These are phyloP conservation scores for Sherardia arvensis DNA, from an alignment of 257 asterid species.

Conservation along the genomic window DNA sequence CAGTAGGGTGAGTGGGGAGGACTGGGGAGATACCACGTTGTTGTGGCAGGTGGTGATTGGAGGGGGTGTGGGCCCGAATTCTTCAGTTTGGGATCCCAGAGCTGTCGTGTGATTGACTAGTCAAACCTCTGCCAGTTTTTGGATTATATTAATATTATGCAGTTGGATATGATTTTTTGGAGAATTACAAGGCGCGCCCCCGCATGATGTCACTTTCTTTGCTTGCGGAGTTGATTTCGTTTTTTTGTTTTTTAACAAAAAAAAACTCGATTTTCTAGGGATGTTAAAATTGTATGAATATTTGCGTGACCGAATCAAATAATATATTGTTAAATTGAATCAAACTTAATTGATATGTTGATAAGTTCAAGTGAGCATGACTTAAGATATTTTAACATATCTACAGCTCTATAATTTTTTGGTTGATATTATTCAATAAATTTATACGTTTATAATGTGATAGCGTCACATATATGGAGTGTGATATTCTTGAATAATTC, in stretches of 20 bases:
- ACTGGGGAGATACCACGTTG: conserved; percentile 4
- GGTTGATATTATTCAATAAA: too few species aligned
- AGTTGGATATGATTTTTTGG: not conserved
- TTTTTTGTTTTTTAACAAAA: too few species aligned
- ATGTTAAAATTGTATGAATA: too few species aligned
- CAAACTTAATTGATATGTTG: too few species aligned
- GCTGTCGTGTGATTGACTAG: conserved; percentile 5
- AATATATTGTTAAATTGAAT: too few species aligned
- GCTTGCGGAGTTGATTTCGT: not conserved
- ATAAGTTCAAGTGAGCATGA: too few species aligned
- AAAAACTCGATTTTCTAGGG: not conserved
- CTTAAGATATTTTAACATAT: too few species aligned
- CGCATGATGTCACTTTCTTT: not conserved
- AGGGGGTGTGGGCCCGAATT: not conserved
- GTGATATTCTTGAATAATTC: too few species aligned
- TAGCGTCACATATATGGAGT: too few species aligned
- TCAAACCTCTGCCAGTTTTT: conserved; percentile 10
- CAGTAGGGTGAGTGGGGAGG: not conserved
- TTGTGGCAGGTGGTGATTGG: conserved; percentile 1
- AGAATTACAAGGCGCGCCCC: conserved; percentile 1
- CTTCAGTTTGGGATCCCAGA: not conserved
- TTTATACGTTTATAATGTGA: too few species aligned
- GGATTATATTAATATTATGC: not conserved
- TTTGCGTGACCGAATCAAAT: too few species aligned
- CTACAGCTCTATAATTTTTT: too few species aligned